Percentiles rank a stretch among this genome's conserved stretches.
Evolutionary conservation across 176 grass and related monocot species (phyloP).

Genomic region (Carex myosuroides): DNA sequence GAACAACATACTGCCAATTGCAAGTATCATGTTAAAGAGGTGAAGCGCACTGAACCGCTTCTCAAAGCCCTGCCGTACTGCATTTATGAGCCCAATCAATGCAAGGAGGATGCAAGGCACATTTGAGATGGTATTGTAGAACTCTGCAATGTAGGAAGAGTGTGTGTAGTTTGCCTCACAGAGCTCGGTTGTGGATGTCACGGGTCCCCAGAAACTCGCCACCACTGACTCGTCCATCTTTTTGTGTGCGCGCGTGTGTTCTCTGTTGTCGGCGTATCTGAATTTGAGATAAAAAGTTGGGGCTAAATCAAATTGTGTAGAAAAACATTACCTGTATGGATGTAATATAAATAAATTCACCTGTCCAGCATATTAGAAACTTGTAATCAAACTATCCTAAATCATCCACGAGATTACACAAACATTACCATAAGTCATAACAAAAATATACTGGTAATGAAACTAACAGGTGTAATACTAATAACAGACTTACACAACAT

Average conservation of each 20-base stretch:
- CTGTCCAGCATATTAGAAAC: neutral
- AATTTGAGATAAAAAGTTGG: neutral
- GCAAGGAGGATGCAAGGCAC: slow-evolving; percentile 58
- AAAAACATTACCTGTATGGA: neutral
- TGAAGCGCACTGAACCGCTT: slow-evolving; percentile 79
- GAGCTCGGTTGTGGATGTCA: slow-evolving; percentile 61
- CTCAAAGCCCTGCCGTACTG: slow-evolving; percentile 65
- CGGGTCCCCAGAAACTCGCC: slow-evolving; percentile 76
- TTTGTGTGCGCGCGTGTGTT: neutral
- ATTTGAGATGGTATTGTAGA: slow-evolving; percentile 82
- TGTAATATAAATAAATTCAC: neutral
- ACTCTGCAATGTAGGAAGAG: slow-evolving; percentile 72
- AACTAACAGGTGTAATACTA: neutral
- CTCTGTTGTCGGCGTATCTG: neutral
- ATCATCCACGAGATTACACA: neutral
- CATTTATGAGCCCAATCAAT: slow-evolving; percentile 56
- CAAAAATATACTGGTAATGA: neutral
- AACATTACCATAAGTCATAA: neutral
- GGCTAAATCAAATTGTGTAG: neutral
- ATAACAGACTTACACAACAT: neutral
- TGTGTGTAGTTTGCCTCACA: slow-evolving; percentile 67
- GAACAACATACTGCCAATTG: slow-evolving; percentile 76
- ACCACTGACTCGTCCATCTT: slow-evolving; percentile 68
- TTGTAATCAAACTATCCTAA: too few species aligned
- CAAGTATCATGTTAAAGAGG: slow-evolving; percentile 79